Conservation (phyloP, 176 grass and related monocot genomes). For the Dendrocalamus sinicus region DNA sequence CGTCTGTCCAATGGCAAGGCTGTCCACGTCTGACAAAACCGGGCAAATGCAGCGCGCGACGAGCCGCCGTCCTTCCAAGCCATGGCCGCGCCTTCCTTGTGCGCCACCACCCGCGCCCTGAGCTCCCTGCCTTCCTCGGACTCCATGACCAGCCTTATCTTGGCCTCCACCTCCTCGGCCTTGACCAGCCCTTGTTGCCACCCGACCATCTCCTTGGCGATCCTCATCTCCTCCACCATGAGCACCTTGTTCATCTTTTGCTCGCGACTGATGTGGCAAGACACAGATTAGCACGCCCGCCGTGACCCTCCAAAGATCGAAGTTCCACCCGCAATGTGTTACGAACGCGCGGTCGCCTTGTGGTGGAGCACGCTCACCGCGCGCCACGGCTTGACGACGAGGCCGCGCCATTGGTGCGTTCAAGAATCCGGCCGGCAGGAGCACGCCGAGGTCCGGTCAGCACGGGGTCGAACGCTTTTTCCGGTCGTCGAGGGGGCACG, state of each 20-base stretch:
- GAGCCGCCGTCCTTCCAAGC: no score
- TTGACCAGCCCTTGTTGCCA: constrained; percentile 5
- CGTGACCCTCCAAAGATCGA: constrained; percentile 41
- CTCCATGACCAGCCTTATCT: constrained; percentile 36
- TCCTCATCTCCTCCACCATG: constrained; percentile 40
- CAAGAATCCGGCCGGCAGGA: constrained; percentile 42
- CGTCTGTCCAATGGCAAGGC: no score
- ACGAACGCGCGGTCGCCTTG: constrained; percentile 40
- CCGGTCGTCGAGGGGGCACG: no score
- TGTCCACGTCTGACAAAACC: not conserved
- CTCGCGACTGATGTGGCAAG: no score
- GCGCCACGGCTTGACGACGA: constrained; percentile 56
- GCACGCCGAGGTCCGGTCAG: not conserved
- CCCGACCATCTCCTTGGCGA: constrained; percentile 32
- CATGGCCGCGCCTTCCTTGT: not conserved
- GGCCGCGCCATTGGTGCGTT: constrained; percentile 37
- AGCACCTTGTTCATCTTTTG: constrained; percentile 67
- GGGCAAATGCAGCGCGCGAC: not conserved
- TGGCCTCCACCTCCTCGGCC: constrained; percentile 32
- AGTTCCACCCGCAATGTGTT: constrained; percentile 66
- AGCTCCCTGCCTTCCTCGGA: constrained; percentile 2
- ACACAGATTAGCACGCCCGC: constrained; percentile 49
- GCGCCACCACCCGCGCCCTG: not conserved
- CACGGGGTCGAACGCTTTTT: no score
- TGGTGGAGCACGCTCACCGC: constrained; percentile 40